Evolutionary conservation across 2,329 filamentous ascomycete genomes (phyloP).

Genomic region (Trichophyton benhamiae): DNA sequence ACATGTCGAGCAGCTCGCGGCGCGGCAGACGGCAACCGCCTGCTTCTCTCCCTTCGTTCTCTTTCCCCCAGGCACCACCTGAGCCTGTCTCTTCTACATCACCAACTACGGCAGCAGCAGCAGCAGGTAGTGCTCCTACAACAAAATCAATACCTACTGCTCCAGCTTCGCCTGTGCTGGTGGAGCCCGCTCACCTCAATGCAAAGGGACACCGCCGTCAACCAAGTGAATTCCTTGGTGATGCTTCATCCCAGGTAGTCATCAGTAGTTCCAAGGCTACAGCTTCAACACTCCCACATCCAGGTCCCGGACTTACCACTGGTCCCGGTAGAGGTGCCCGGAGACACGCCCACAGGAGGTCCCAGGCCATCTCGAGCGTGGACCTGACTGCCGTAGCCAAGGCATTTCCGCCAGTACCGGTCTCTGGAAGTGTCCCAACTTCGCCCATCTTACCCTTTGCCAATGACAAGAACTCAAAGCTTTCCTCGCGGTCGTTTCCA

Average conservation of each 20-base stretch:
- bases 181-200: constrained; percentile 17
- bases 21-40: background rate
- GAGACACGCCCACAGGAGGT: constrained; percentile 70
- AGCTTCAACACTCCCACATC: constrained; percentile 17
- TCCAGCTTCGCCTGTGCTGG: constrained; percentile 12
- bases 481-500: constrained; percentile 25
- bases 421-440: constrained; percentile 49
- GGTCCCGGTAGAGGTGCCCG: constrained; percentile 45
- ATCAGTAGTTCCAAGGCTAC: background rate
- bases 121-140: constrained; percentile 9
- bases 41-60: constrained; percentile 15
- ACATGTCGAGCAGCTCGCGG: background rate
- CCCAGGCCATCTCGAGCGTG: constrained; percentile 67
- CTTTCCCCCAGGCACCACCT: constrained; percentile 21
- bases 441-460: constrained; percentile 27
- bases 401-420: constrained; percentile 28
- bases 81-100: constrained; percentile 7
- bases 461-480: constrained; percentile 21
- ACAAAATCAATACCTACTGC: background rate
- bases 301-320: constrained; percentile 24
- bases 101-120: constrained; percentile 12
- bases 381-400: constrained; percentile 52
- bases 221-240: constrained; percentile 43
- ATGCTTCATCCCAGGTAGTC: constrained; percentile 21
- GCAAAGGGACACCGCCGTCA: constrained; percentile 21